Evolutionary conservation across 495 filamentous ascomycete genomes (phyloP).

Genomic region (Haplographium delicatum): DNA sequence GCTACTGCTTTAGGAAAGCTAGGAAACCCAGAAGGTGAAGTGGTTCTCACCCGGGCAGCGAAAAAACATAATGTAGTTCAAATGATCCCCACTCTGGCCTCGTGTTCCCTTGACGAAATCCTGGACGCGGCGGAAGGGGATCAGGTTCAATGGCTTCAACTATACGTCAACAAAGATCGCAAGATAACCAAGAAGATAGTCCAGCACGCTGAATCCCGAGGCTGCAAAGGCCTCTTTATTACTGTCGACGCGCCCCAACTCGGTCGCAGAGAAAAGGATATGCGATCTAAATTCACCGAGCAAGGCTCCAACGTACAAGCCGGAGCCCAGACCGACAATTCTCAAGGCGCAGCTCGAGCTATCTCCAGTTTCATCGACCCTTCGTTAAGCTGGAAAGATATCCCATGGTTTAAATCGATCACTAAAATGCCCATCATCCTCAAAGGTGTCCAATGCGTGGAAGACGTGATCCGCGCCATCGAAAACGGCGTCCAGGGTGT

Average conservation of each 20-base stretch:
- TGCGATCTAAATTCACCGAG: slow-evolving; percentile 90
- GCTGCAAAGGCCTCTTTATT: slow-evolving; percentile 96
- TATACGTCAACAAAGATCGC: slow-evolving; percentile 98
- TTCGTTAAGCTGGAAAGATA: slow-evolving; percentile 81
- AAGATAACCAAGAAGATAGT: slow-evolving; percentile 87
- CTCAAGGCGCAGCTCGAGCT: slow-evolving; percentile 81
- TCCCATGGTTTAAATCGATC: slow-evolving; percentile 88
- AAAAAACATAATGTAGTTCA: slow-evolving; percentile 83
- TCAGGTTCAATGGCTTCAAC: slow-evolving; percentile 94
- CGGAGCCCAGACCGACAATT: slow-evolving; percentile 67
- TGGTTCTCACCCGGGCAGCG: slow-evolving; percentile 79
- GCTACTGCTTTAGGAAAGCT: slow-evolving; percentile 91
- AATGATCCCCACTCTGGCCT: slow-evolving; percentile 98
- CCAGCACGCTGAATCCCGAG: slow-evolving; percentile 82
- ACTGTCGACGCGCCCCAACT: slow-evolving; percentile 97
- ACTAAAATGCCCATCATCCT: slow-evolving; percentile 96
- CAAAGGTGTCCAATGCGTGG: slow-evolving; percentile 93
- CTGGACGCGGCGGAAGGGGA: slow-evolving; percentile 73
- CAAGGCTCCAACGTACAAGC: slow-evolving; percentile 78
- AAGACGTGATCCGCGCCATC: slow-evolving; percentile 84
- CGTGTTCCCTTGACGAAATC: slow-evolving; percentile 96
- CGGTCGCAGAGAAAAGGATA: slow-evolving; percentile 89
- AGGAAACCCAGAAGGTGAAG: slow-evolving; percentile 83
- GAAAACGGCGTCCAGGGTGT: slow-evolving; percentile 85
- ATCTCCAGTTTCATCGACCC: slow-evolving; percentile 98